Percentiles rank a stretch among this genome's conserved stretches.
These are phyloP conservation scores for Candida montana DNA, from an alignment of 805 yeast species.

Conservation along the genomic window DNA sequence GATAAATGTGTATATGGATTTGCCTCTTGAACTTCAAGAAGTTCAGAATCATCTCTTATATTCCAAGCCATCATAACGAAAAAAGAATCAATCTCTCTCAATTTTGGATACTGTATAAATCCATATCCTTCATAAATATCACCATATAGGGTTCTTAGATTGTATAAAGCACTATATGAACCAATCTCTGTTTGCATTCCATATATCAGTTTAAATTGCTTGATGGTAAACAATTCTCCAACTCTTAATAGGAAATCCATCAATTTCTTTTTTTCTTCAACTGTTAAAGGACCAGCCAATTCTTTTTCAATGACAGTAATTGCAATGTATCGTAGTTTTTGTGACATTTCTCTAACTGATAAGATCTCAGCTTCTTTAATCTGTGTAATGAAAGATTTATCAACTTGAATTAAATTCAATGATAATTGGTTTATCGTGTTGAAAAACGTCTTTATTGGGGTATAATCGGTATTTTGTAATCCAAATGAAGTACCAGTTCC, in stretches of 20 bases:
- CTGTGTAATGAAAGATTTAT: too few species aligned
- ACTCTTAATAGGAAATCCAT: conserved; percentile 2
- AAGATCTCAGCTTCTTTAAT: too few species aligned
- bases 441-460: too few species aligned
- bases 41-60: conserved; percentile 14
- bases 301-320: conserved; percentile 15
- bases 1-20: conserved; percentile 11
- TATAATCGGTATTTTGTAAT: too few species aligned
- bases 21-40: conserved; percentile 1
- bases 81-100: conserved; percentile 2
- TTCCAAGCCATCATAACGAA: conserved; percentile 20
- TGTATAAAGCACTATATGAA: conserved; percentile 6
- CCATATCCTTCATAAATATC: not conserved
- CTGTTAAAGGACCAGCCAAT: conserved; percentile 13
- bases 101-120: not conserved
- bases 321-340: too few species aligned
- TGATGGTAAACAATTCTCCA: conserved; percentile 1
- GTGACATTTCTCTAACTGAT: too few species aligned
- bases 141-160: not conserved
- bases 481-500: not conserved
- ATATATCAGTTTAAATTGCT: conserved; percentile 13
- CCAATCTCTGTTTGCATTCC: conserved; percentile 20
- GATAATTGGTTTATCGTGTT: too few species aligned
- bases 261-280: not conserved
- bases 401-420: too few species aligned